A percentile compares a stretch with the other conserved stretches of the same genome.
phyloP scores from a whole-genome alignment of 2,329 filamentous ascomycete genomes.

The Neofusicoccum umdonicola region DNA sequence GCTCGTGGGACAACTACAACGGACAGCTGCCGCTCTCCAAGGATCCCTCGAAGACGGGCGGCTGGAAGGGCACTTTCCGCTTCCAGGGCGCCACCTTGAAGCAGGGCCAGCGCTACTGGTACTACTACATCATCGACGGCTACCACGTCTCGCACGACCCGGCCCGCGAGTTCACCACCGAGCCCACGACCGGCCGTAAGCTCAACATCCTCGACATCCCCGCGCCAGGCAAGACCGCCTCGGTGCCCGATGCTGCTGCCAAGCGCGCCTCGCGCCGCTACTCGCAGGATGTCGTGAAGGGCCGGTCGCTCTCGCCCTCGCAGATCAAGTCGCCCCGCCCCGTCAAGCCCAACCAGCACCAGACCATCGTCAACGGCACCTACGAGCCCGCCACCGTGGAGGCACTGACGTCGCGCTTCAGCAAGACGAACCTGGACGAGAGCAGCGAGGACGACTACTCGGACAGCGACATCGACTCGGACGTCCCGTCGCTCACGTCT shows the following conservation, averaged over 20 bases:
- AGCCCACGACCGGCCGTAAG: constrained; percentile 95
- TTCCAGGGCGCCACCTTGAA: constrained; percentile 86
- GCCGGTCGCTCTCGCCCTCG: constrained; percentile 81
- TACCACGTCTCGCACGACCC: constrained; percentile 98
- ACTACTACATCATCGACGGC: constrained; percentile 99
- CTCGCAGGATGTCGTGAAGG: constrained; percentile 73
- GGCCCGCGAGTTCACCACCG: constrained; percentile 80
- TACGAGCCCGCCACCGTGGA: constrained; percentile 75
- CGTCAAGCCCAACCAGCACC: constrained; percentile 80
- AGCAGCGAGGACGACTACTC: constrained; percentile 55
- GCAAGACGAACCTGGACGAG: constrained; percentile 57
- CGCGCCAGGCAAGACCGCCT: constrained; percentile 44
- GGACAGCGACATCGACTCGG: constrained; percentile 63
- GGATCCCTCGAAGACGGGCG: constrained; percentile 83
- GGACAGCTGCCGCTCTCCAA: constrained; percentile 93
- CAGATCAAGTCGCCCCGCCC: constrained; percentile 91
- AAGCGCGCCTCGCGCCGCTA: constrained; percentile 51
- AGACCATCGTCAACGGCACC: constrained; percentile 79
- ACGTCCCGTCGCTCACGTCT: constrained; percentile 72
- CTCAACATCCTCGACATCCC: constrained; percentile 97
- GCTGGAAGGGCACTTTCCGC: constrained; percentile 95
- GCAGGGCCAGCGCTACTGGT: constrained; percentile 95
- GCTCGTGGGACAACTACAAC: constrained; percentile 96
- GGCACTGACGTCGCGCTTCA: constrained; percentile 75
- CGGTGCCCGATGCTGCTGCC: constrained; percentile 43